Evolutionary conservation across 2,329 filamentous ascomycete genomes (phyloP).

Genomic region (Cordyceps fumosorosea): DNA sequence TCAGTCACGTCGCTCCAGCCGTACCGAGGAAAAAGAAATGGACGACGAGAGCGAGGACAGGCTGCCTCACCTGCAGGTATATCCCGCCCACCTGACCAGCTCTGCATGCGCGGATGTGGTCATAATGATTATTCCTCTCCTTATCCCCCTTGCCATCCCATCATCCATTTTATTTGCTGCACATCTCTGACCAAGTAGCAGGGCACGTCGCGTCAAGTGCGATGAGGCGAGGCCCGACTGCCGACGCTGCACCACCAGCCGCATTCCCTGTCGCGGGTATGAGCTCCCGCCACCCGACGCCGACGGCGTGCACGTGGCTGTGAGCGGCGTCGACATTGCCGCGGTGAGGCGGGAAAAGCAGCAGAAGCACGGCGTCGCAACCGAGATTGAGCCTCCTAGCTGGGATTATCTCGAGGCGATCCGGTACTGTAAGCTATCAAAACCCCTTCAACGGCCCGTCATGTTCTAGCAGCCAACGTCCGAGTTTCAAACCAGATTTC

Average conservation of each 20-base stretch:
- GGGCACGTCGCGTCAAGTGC: neutral
- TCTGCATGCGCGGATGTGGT: neutral
- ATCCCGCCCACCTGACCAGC: neutral
- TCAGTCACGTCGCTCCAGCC: neutral
- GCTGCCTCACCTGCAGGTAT: constrained; percentile 4
- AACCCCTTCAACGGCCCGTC: neutral
- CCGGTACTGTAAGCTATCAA: neutral
- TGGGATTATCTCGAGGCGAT: constrained; percentile 1
- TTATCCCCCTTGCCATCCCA: neutral
- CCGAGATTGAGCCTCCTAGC: neutral
- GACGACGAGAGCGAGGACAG: neutral
- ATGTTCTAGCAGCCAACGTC: neutral
- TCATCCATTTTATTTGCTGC: neutral
- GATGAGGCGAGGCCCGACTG: neutral
- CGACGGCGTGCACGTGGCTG: neutral
- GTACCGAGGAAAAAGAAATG: neutral
- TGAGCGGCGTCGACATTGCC: neutral
- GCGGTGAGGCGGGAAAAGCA: neutral
- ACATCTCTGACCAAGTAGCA: neutral
- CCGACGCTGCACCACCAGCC: neutral
- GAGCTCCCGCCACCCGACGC: neutral
- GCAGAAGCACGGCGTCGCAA: neutral
- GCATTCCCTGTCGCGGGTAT: neutral
- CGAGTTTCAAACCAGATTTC: neutral
- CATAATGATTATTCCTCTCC: neutral